phyloP scores from a whole-genome alignment of 2,329 filamentous ascomycete species.

The Fusarium sp. region DNA sequence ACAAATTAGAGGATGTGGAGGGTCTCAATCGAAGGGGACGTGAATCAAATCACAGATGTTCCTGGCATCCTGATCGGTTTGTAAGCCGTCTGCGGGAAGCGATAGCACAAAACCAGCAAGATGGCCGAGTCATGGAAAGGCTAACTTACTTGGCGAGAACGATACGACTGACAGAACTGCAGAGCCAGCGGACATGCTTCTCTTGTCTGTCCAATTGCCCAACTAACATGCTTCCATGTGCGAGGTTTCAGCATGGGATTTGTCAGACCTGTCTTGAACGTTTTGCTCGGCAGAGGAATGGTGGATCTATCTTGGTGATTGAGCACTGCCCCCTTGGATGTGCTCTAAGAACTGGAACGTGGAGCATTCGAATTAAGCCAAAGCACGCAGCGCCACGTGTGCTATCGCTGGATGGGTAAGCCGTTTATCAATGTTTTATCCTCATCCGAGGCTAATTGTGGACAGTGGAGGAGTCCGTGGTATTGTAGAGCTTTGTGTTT shows the following conservation, averaged over 20 bases:
- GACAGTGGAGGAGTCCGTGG: conserved; percentile 16
- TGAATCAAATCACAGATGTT: not conserved
- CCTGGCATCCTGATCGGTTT: conserved; percentile 6
- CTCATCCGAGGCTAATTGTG: accelerated
- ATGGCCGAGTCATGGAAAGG: not conserved
- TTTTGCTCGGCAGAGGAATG: not conserved
- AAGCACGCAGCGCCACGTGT: conserved; percentile 3
- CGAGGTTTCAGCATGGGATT: not conserved
- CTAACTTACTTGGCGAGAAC: not conserved
- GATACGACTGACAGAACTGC: not conserved
- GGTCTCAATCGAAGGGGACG: not conserved
- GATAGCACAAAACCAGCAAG: not conserved
- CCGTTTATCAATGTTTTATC: accelerated
- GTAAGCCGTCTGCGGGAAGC: not conserved
- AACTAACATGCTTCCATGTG: conserved; percentile 24
- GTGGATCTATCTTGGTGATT: not conserved
- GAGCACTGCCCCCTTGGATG: conserved; percentile 9
- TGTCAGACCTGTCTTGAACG: conserved; percentile 8
- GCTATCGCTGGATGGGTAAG: conserved; percentile 15
- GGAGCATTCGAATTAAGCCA: conserved; percentile 23
- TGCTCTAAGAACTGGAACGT: not conserved
- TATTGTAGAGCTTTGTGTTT: conserved; percentile 5
- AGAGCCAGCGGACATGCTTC: conserved; percentile 16
- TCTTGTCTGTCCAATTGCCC: conserved; percentile 3
- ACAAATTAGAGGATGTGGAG: accelerated